Evolutionary conservation across 2,329 filamentous ascomycete species (phyloP).

Genomic region (Uncinocarpus reesii): DNA sequence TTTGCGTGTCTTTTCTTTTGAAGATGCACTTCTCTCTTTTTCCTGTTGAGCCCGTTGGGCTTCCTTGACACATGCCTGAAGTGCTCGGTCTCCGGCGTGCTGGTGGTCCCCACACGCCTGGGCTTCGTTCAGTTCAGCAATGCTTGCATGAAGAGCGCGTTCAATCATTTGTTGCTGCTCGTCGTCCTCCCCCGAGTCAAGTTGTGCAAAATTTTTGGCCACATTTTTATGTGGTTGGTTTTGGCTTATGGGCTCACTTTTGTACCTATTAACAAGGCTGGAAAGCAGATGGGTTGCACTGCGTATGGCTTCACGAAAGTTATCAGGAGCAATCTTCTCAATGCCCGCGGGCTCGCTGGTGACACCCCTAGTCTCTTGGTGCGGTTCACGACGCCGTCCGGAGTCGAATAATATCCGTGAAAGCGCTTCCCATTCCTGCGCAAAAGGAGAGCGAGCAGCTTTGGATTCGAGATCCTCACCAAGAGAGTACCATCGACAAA

Average conservation of each 20-base stretch:
- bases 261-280: conserved; percentile 8
- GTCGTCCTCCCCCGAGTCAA: conserved; percentile 42
- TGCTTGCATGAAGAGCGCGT: conserved; percentile 60
- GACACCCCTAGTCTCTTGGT: conserved; percentile 2
- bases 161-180: conserved; percentile 63
- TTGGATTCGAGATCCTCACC: conserved; percentile 49
- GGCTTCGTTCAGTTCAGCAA: conserved; percentile 46
- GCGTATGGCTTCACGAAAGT: conserved; percentile 9
- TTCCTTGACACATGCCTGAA: conserved; percentile 42
- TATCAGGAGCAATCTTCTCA: conserved; percentile 10
- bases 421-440: conserved; percentile 26
- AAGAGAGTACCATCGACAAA: conserved; percentile 54
- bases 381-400: conserved; percentile 7
- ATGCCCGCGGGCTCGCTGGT: conserved; percentile 1
- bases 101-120: conserved; percentile 35
- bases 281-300: conserved; percentile 10
- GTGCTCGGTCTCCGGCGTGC: conserved; percentile 40
- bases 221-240: conserved; percentile 11
- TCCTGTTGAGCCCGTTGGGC: conserved; percentile 25
- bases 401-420: conserved; percentile 15
- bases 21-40: neutral
- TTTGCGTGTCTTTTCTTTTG: neutral
- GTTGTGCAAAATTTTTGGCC: neutral
- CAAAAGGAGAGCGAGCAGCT: conserved; percentile 45
- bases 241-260: conserved; percentile 5